phyloP scores from a whole-genome alignment of 2,329 filamentous ascomycete species.

The Hypoxylon sp. region DNA sequence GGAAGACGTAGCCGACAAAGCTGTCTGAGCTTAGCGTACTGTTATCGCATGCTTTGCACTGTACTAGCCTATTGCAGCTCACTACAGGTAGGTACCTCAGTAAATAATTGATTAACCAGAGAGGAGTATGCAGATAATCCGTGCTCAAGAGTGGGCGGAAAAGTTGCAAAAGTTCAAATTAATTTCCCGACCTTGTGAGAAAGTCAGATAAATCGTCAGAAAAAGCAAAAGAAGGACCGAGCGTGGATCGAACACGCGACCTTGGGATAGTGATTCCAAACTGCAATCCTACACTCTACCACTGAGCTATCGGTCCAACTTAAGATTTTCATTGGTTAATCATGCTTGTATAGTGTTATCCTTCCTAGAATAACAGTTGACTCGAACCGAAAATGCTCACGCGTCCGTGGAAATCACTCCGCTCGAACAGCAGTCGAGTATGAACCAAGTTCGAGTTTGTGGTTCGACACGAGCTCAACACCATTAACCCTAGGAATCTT shows the following conservation, averaged over 20 bases:
- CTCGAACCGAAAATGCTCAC: too few species aligned
- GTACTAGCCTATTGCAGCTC: not conserved
- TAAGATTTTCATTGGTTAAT: not conserved
- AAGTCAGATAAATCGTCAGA: not conserved
- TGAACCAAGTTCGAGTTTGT: too few species aligned
- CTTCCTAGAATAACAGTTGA: too few species aligned
- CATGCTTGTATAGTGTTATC: too few species aligned
- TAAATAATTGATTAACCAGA: too few species aligned
- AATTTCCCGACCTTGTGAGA: too few species aligned
- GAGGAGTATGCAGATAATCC: too few species aligned
- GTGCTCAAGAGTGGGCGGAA: not conserved
- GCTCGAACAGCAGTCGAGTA: too few species aligned
- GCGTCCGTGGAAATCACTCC: too few species aligned
- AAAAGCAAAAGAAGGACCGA: not conserved
- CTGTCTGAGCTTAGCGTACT: not conserved
- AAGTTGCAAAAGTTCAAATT: not conserved
- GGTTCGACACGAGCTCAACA: too few species aligned
- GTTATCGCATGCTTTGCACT: not conserved
- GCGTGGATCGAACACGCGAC: constrained; percentile 5
- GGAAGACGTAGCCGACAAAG: not conserved
- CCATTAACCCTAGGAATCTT: too few species aligned
- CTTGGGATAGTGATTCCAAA: not conserved
- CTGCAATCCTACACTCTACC: constrained; percentile 2
- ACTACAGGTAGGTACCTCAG: too few species aligned
- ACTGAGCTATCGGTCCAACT: constrained; percentile 1